Percentiles rank a stretch among this genome's conserved stretches.
Conservation (phyloP, 2,329 filamentous ascomycete species). For the Botrytis byssoidea region DNA sequence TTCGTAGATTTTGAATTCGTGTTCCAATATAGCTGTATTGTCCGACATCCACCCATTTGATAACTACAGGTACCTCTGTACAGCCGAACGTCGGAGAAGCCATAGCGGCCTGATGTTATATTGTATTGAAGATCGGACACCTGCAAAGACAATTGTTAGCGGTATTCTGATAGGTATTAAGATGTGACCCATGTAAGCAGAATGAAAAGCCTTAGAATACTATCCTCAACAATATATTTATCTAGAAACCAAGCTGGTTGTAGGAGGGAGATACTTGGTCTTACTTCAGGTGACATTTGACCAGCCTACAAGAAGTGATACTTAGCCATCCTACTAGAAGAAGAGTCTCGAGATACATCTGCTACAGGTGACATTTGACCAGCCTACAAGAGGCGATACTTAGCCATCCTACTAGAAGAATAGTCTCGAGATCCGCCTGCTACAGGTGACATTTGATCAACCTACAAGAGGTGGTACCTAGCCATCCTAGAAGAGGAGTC, state of each 20-base stretch:
- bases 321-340: too few relatives aligned
- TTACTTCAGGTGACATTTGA: not conserved
- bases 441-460: not conserved
- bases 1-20: slow-evolving; percentile 1
- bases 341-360: too few relatives aligned
- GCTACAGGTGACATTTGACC: too few relatives aligned
- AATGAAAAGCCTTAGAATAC: not conserved
- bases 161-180: not conserved
- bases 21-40: not conserved
- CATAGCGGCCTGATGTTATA: not conserved
- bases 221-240: not conserved
- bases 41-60: not conserved
- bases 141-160: slow-evolving; percentile 9
- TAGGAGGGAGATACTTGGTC: not conserved
- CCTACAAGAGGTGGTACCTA: not conserved
- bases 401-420: too few relatives aligned
- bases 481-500: not conserved
- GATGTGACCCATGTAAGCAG: not conserved
- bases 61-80: not conserved
- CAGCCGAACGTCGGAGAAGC: not conserved
- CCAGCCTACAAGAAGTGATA: not conserved
- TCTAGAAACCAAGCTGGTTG: not conserved
- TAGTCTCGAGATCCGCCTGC: too few relatives aligned
- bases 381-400: not conserved
- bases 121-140: not conserved